A percentile compares a stretch with the other conserved stretches of the same genome.
phyloP scores from a whole-genome alignment of 1,139 yeast genomes.

The Zygosaccharomyces sapae region DNA sequence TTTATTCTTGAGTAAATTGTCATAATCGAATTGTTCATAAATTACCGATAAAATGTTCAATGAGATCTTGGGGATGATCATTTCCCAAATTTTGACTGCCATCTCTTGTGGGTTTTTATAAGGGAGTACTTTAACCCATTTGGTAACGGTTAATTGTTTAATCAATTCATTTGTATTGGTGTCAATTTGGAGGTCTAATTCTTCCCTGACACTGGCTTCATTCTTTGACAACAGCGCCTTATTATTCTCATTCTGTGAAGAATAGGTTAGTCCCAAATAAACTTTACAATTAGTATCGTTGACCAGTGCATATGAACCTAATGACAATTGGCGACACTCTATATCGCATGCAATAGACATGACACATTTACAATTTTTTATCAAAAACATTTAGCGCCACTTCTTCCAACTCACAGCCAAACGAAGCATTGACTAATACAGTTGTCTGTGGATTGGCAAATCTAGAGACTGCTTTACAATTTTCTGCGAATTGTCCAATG shows the following conservation, averaged over 20 bases:
- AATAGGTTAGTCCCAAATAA: conserved; percentile 27
- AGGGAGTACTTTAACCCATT: conserved; percentile 21
- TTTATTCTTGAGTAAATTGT: conserved; percentile 20
- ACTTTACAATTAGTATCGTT: conserved; percentile 27
- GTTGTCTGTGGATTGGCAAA: conserved; percentile 22
- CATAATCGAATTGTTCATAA: conserved; percentile 31
- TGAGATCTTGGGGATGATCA: conserved; percentile 30
- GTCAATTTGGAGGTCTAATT: conserved; percentile 10
- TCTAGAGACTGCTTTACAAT: conserved; percentile 19
- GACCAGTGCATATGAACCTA: conserved; percentile 31
- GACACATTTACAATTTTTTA: conserved; percentile 19
- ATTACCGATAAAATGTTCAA: conserved; percentile 31
- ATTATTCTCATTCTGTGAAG: conserved; percentile 9
- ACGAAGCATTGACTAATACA: conserved; percentile 28
- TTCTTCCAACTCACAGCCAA: conserved; percentile 31
- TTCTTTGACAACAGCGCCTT: conserved; percentile 13
- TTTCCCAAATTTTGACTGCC: conserved; percentile 30
- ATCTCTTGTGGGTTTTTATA: conserved; percentile 18
- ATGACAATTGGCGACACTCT: conserved; percentile 31
- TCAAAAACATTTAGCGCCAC: conserved; percentile 15
- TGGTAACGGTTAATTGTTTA: conserved; percentile 18
- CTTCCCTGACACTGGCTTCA: conserved; percentile 12
- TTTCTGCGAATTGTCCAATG: conserved; percentile 21
- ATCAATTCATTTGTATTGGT: conserved; percentile 20
- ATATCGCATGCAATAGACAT: conserved; percentile 28